Evolutionary conservation across 1,284 basidiomycete species (phyloP).

Genomic region (Leccinum cinnamomeum): DNA sequence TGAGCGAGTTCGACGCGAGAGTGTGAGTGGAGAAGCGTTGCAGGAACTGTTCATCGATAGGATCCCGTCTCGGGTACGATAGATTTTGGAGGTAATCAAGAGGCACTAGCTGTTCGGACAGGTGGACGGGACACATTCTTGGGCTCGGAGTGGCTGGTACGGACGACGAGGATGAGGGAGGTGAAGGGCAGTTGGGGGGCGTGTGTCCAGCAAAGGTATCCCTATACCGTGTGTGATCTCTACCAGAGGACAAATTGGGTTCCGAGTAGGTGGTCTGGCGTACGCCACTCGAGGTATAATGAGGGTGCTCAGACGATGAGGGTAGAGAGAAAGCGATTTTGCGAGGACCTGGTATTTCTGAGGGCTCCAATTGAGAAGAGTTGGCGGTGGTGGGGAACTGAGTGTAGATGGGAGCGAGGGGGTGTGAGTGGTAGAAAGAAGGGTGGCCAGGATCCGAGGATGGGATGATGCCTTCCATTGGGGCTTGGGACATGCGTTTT

Average conservation of each 20-base stretch:
- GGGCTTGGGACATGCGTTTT: constrained; percentile 36
- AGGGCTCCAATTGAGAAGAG: constrained; percentile 27
- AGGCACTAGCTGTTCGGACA: constrained; percentile 50
- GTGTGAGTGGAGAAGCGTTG: constrained; percentile 47
- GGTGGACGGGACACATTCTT: constrained; percentile 27
- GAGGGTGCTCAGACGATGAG: constrained; percentile 29
- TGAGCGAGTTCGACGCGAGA: constrained; percentile 24
- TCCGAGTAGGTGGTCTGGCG: constrained; percentile 38
- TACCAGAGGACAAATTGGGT: constrained; percentile 26
- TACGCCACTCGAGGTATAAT: constrained; percentile 20
- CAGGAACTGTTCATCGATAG: constrained; percentile 56
- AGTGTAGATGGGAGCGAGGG: constrained; percentile 26
- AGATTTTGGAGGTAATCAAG: constrained; percentile 57
- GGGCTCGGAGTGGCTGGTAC: constrained; percentile 36
- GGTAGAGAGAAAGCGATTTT: constrained; percentile 35
- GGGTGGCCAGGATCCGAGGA: constrained; percentile 23
- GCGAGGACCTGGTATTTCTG: constrained; percentile 21
- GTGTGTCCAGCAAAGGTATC: constrained; percentile 14
- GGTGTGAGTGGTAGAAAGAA: constrained; percentile 30
- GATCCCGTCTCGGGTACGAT: constrained; percentile 51
- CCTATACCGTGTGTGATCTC: constrained; percentile 25
- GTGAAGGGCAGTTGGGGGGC: constrained; percentile 26
- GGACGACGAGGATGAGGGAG: constrained; percentile 33
- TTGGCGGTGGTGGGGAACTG: constrained; percentile 37
- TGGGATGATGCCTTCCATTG: constrained; percentile 34